Base-by-base conservation (phyloP, 306 rosid species). In the Hippophae tibetana region DNA sequence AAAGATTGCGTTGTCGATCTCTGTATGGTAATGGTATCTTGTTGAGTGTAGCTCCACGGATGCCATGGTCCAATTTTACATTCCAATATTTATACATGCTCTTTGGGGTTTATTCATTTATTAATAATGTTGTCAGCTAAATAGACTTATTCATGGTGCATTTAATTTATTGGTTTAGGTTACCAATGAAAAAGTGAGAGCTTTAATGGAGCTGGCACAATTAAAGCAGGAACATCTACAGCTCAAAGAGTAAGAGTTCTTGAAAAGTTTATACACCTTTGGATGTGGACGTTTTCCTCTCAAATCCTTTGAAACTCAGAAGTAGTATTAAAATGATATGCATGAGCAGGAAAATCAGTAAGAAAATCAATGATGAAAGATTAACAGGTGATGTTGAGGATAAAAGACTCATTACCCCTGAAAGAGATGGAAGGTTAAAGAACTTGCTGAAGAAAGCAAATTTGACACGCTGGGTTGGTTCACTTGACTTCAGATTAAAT, bases 141-240 rank as follows among this genome's bases (percentile, higher is more conserved):
- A 56, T 53, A 44, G 38, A 62, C 14, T 75, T 56, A 54, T 68
- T 76, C 62, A 68, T 41, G 57, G 31, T 69, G 52, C 47, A 58
- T 26, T 49, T 58, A 60, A 42, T 61, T 69, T 72, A 53, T 68
- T 27, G 58, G 60, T 72, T 57, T 86, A 92, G 99, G 99, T 88
- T 72, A 86, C 96, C 38, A 86, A 88, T 73, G 99, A 93, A 79
- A 93, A 93, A 74, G 99, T 93, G 61, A 82, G 73, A 82, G 95
- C 90, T 65, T 85, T 92, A 40, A 63, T 92, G 88, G 99, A 86
- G 63, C 64, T 88, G 74, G 99, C 99, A 42, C 90, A 82, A 50
- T 52, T 88, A 59, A 88, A 82, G 85, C 90, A 84, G 80, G 93
- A 92, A 64, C 76, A 84, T 72, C 88, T 77, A 11, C 77, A 75